phyloP scores from a whole-genome alignment of 345 rosid species.

The Mercurialis annua region DNA sequence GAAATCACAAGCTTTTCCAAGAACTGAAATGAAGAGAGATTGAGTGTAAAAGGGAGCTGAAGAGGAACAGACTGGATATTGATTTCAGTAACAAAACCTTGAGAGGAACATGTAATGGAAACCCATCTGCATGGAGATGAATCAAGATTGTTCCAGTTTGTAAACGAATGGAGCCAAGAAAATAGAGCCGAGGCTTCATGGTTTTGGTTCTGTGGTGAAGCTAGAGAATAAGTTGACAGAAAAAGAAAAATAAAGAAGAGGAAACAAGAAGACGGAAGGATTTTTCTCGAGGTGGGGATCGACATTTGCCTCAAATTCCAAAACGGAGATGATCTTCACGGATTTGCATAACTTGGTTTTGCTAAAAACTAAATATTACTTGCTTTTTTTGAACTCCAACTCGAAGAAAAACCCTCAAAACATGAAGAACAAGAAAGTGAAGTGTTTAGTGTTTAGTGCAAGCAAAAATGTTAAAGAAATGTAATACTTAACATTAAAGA shows the following conservation, averaged over 20 bases:
- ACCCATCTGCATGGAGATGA: conserved; percentile 76
- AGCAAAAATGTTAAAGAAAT: not conserved
- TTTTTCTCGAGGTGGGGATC: conserved; percentile 48
- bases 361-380: conserved; percentile 42
- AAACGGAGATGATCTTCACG: conserved; percentile 55
- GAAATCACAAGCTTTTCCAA: conserved; percentile 58
- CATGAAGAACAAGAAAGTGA: not conserved
- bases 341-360: conserved; percentile 57
- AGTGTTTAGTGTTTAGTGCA: conserved; percentile 12
- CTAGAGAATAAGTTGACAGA: conserved; percentile 15
- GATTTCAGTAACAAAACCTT: conserved; percentile 65
- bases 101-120: conserved; percentile 63
- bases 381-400: conserved; percentile 62
- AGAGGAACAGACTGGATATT: conserved; percentile 54
- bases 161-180: conserved; percentile 69
- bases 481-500: not conserved
- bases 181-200: conserved; percentile 54
- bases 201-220: conserved; percentile 32
- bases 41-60: conserved; percentile 49
- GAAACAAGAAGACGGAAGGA: conserved; percentile 20
- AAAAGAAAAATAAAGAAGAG: conserved; percentile 26
- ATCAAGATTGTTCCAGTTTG: conserved; percentile 64
- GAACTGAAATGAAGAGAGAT: conserved; percentile 50
- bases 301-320: conserved; percentile 79
- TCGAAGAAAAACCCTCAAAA: conserved; percentile 32